Evolutionary conservation across 1,284 basidiomycete species (phyloP).

Genomic region (Agaricales sp.): DNA sequence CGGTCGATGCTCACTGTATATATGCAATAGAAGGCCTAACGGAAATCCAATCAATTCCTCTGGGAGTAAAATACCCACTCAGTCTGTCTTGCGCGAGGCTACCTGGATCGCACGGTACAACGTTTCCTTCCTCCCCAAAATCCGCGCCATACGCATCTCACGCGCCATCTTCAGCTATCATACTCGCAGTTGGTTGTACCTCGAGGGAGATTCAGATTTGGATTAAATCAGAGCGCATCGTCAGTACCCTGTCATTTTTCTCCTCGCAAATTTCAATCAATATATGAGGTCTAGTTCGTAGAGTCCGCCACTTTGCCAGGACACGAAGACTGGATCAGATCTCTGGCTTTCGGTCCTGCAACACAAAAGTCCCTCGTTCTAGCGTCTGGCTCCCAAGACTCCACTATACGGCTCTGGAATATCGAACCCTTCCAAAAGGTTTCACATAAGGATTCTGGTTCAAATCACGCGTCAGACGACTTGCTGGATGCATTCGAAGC

Average conservation of each 20-base stretch:
- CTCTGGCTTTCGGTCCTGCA: constrained; percentile 54
- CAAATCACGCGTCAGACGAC: constrained; percentile 37
- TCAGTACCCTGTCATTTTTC: neutral
- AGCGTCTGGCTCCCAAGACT: constrained; percentile 90
- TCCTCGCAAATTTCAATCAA: constrained; percentile 1
- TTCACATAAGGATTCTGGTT: constrained; percentile 8
- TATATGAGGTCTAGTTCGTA: constrained; percentile 53
- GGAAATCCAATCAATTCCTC: constrained; percentile 48
- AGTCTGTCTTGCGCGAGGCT: constrained; percentile 55
- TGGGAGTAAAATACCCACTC: constrained; percentile 69
- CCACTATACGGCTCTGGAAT: constrained; percentile 85
- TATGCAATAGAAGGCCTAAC: constrained; percentile 20
- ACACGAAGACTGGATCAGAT: constrained; percentile 91
- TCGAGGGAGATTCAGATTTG: neutral
- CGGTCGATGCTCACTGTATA: too few species aligned
- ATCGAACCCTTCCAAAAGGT: constrained; percentile 36
- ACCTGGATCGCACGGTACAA: constrained; percentile 56
- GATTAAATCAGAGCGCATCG: neutral
- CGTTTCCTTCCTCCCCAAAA: neutral
- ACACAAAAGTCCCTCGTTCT: constrained; percentile 38
- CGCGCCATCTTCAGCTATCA: neutral
- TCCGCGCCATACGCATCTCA: constrained; percentile 2
- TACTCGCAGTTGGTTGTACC: constrained; percentile 7
- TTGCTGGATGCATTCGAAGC: constrained; percentile 83
- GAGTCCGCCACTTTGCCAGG: constrained; percentile 61